phyloP scores from a whole-genome alignment of 2,329 filamentous ascomycete species.

The Alternaria solani region DNA sequence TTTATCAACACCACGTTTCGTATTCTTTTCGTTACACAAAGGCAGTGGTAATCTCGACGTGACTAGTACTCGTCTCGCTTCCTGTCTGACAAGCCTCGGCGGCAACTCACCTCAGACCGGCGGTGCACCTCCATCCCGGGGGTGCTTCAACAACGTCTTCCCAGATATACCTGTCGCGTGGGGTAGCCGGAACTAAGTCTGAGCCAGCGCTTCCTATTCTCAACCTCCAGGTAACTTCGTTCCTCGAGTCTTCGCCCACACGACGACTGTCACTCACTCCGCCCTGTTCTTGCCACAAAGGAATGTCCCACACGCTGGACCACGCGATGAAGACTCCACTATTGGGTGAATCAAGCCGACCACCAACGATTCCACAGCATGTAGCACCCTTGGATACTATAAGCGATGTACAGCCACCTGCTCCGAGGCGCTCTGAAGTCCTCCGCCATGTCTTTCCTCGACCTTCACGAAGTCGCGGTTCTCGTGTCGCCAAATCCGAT shows the following conservation, averaged over 20 bases:
- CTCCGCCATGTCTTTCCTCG: slow-evolving; percentile 36
- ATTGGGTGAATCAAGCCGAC: not conserved
- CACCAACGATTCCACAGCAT: not conserved
- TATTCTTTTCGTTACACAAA: slow-evolving; percentile 2
- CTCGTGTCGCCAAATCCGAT: slow-evolving; percentile 22
- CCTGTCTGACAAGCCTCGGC: not conserved
- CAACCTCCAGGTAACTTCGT: slow-evolving; percentile 20
- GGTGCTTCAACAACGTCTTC: slow-evolving; percentile 55
- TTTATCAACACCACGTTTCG: not conserved
- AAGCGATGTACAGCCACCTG: not conserved
- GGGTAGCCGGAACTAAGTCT: slow-evolving; percentile 51
- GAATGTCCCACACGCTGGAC: slow-evolving; percentile 19
- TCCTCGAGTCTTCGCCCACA: slow-evolving; percentile 25
- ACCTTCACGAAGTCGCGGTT: slow-evolving; percentile 15
- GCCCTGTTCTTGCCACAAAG: slow-evolving; percentile 3
- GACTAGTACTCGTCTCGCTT: not conserved
- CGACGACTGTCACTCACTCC: slow-evolving; percentile 25
- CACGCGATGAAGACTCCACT: slow-evolving; percentile 4
- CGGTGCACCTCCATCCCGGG: slow-evolving; percentile 17
- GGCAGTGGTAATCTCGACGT: not conserved
- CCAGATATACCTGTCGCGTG: slow-evolving; percentile 57
- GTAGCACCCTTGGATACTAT: not conserved
- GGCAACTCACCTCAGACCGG: not conserved
- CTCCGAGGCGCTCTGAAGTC: slow-evolving; percentile 30
- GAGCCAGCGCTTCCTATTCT: slow-evolving; percentile 33